Evolutionary conservation across 331 rosid species (phyloP), one percentile per base, ranked within the genome.

Genomic region (Erythrophleum ivorense): DNA sequence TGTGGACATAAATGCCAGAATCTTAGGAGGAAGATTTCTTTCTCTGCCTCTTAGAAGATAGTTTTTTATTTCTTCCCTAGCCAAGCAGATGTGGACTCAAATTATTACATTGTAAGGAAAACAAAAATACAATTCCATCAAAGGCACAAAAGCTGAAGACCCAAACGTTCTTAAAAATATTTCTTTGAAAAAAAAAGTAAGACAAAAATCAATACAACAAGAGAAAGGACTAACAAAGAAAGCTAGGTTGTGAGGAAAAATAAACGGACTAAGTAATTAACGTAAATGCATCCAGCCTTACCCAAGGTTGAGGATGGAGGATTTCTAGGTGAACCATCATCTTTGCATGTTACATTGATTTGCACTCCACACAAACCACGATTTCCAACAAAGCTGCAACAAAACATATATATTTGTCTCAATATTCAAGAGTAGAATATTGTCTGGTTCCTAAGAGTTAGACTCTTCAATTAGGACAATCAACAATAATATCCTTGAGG

Each of bases 341-440:
- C 86, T 84, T 88, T 95, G 89, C 99, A 96, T 67, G 82, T 59
- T 74, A 89, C 82, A 82, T 80, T 85, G 73, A 88, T 83, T 90
- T 89, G 96, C 77, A 72, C 83, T 75, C 98, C 99, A 74, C 99
- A 96, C 88, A 96, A 85, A 72, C 91, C 98, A 80, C 97, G 99
- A 60, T 96, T 96, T 83, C 99, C 98, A 74, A 81, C 84, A 88
- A 93, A 96, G 69, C 99, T 96, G 91, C 88, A 76, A 85, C 60
- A 80, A 60, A 53, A 67, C 57, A 48, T n/a, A 69, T 45, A 76
- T 43, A 54, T 73, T 71, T 68, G 55, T 85, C 52, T 79, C 71
- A 87, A 73, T 70, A 82, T 53, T 52, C 62, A 52, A 71, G 62
- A 54, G 41, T 38, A 53, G 14, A 65, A 36, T 55, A 57, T 2